A percentile compares a stretch with the other conserved stretches of the same genome.
phyloP scores from a whole-genome alignment of 1,284 basidiomycete species.

The Trametes pubescens region DNA sequence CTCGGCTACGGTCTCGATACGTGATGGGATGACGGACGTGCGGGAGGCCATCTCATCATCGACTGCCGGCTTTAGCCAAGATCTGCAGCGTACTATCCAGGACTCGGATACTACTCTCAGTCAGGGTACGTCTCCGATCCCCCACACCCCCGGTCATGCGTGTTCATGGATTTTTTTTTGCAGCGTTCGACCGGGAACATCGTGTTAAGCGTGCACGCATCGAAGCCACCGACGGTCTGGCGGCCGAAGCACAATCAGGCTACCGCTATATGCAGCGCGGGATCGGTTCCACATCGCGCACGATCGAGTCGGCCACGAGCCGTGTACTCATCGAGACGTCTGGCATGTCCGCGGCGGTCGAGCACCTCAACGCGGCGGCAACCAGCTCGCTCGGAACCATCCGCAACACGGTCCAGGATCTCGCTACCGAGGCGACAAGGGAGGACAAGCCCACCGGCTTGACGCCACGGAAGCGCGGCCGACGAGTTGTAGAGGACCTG shows the following conservation, averaged over 20 bases:
- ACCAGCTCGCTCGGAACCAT: slow-evolving; percentile 55
- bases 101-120: slow-evolving; percentile 53
- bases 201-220: slow-evolving; percentile 73
- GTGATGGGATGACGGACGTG: slow-evolving; percentile 54
- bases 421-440: slow-evolving; percentile 66
- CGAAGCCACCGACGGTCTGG: slow-evolving; percentile 61
- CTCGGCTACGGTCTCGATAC: slow-evolving; percentile 51
- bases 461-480: slow-evolving; percentile 76
- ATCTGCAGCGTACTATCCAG: slow-evolving; percentile 60
- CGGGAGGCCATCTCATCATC: slow-evolving; percentile 56
- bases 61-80: slow-evolving; percentile 58
- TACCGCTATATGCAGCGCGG: slow-evolving; percentile 58
- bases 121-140: slow-evolving; percentile 49
- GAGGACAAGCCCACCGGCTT: slow-evolving; percentile 71
- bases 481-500: slow-evolving; percentile 75
- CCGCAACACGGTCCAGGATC: slow-evolving; percentile 55
- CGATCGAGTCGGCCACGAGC: slow-evolving; percentile 55
- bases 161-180: neutral
- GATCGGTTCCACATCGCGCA: slow-evolving; percentile 58
- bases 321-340: slow-evolving; percentile 56
- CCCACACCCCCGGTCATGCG: too few species aligned
- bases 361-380: slow-evolving; percentile 51
- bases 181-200: slow-evolving; percentile 68
- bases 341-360: slow-evolving; percentile 48
- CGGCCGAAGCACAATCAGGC: slow-evolving; percentile 58